These are phyloP conservation scores for Yamadazyma jaroonii DNA, from an alignment of 1,139 yeast species.

Conservation along the genomic window DNA sequence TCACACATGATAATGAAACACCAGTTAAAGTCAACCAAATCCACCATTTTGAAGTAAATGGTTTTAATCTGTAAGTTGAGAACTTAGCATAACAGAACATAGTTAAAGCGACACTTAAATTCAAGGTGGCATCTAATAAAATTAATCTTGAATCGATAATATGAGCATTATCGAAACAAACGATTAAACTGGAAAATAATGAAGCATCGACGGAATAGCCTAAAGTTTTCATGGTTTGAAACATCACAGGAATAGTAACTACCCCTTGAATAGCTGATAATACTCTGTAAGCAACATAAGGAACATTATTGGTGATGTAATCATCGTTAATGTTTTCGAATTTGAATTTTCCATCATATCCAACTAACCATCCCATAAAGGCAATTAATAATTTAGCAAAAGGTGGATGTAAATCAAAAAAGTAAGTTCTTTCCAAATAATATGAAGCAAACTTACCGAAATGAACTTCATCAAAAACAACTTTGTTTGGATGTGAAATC, in stretches of 20 bases:
- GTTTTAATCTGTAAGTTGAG: constrained; percentile 62
- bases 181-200: constrained; percentile 72
- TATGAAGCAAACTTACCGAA: constrained; percentile 95
- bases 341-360: constrained; percentile 87
- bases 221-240: constrained; percentile 77
- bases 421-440: constrained; percentile 77
- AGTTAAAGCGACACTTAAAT: constrained; percentile 77
- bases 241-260: constrained; percentile 77
- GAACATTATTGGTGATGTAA: constrained; percentile 73
- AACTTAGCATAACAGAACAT: constrained; percentile 77
- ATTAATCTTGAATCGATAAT: constrained; percentile 88
- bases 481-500: constrained; percentile 74
- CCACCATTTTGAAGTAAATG: constrained; percentile 81
- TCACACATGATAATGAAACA: constrained; percentile 80
- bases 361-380: constrained; percentile 80
- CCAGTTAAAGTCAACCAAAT: constrained; percentile 84
- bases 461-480: constrained; percentile 97
- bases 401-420: constrained; percentile 97
- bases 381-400: constrained; percentile 94
- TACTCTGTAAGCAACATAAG: constrained; percentile 83
- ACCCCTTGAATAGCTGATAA: constrained; percentile 83
- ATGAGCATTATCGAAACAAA: constrained; percentile 88
- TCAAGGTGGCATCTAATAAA: constrained; percentile 84
- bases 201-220: constrained; percentile 81
- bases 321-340: constrained; percentile 89